These are phyloP conservation scores for Monosporozyma unispora DNA, from an alignment of 805 yeast species.

Conservation along the genomic window DNA sequence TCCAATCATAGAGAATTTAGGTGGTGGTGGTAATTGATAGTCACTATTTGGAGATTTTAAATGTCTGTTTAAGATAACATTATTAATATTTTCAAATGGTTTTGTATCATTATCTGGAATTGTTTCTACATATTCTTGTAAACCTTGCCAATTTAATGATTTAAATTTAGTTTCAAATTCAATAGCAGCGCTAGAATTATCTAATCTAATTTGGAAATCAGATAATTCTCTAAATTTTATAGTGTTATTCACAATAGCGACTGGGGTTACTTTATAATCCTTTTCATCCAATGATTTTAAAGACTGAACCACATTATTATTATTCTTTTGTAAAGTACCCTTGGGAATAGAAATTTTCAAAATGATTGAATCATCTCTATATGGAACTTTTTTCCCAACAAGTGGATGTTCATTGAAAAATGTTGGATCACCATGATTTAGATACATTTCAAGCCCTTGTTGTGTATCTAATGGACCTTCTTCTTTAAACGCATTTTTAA, in stretches of 20 bases:
- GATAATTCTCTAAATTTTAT: slow-evolving; percentile 77
- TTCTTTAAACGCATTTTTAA: slow-evolving; percentile 29
- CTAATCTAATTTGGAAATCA: slow-evolving; percentile 72
- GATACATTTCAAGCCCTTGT: slow-evolving; percentile 23
- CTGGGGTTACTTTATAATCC: slow-evolving; percentile 44
- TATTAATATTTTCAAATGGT: slow-evolving; percentile 32
- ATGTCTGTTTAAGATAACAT: slow-evolving; percentile 18
- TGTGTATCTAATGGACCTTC: slow-evolving; percentile 17
- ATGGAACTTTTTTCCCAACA: slow-evolving; percentile 38
- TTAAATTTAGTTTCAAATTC: slow-evolving; percentile 25
- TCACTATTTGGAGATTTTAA: slow-evolving; percentile 18
- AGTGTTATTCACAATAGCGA: slow-evolving; percentile 57
- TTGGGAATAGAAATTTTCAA: slow-evolving; percentile 56
- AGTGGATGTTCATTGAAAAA: slow-evolving; percentile 51
- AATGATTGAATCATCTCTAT: slow-evolving; percentile 47
- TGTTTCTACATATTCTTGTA: slow-evolving; percentile 26
- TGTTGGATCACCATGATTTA: slow-evolving; percentile 30
- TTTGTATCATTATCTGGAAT: slow-evolving; percentile 32
- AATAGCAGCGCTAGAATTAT: slow-evolving; percentile 42
- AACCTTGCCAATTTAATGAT: slow-evolving; percentile 24
- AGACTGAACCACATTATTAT: slow-evolving; percentile 38
- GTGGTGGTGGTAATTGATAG: slow-evolving; percentile 66
- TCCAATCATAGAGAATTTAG: slow-evolving; percentile 65
- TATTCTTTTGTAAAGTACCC: slow-evolving; percentile 35
- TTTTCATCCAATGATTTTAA: slow-evolving; percentile 30